Conservation (phyloP, 805 yeast genomes). For the Schwanniomyces pseudopolymorphus region DNA sequence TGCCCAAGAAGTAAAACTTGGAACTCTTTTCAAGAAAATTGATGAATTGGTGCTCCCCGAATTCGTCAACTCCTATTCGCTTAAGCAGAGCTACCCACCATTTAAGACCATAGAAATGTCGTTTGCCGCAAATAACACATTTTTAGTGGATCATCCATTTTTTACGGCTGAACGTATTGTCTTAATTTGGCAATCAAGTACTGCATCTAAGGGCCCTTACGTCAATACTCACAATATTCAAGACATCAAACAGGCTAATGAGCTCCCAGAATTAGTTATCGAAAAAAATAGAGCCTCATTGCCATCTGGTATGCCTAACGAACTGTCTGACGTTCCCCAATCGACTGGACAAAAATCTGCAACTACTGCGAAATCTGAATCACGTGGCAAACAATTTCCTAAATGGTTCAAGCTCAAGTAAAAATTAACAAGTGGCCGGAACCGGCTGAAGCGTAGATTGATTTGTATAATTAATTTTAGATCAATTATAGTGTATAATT, state of each 20-base stretch:
- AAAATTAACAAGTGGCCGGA: neutral
- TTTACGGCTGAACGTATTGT: conserved; percentile 30
- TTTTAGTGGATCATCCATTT: conserved; percentile 26
- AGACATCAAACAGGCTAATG: conserved; percentile 20
- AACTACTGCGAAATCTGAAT: neutral
- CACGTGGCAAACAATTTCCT: conserved; percentile 13
- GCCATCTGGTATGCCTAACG: conserved; percentile 22
- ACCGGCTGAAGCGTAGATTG: neutral
- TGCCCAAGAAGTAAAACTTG: conserved; percentile 24
- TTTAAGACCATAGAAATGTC: conserved; percentile 26
- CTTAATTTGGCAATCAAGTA: conserved; percentile 35
- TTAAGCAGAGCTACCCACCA: conserved; percentile 40
- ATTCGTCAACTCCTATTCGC: conserved; percentile 27
- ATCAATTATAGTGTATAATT: neutral
- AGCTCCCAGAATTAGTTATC: conserved; percentile 36
- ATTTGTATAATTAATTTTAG: neutral
- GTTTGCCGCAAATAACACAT: conserved; percentile 25
- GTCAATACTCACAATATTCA: conserved; percentile 12
- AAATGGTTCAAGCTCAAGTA: conserved; percentile 24
- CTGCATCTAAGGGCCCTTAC: conserved; percentile 23
- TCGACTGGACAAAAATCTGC: neutral
- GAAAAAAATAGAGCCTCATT: conserved; percentile 31
- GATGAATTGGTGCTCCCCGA: conserved; percentile 30
- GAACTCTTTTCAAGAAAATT: conserved; percentile 35
- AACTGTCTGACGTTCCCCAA: neutral